Percentiles rank a stretch among this genome's conserved stretches.
These are phyloP conservation scores for Oryza glumipatula DNA, from an alignment of 176 grass and related monocot genomes.

Conservation along the genomic window DNA sequence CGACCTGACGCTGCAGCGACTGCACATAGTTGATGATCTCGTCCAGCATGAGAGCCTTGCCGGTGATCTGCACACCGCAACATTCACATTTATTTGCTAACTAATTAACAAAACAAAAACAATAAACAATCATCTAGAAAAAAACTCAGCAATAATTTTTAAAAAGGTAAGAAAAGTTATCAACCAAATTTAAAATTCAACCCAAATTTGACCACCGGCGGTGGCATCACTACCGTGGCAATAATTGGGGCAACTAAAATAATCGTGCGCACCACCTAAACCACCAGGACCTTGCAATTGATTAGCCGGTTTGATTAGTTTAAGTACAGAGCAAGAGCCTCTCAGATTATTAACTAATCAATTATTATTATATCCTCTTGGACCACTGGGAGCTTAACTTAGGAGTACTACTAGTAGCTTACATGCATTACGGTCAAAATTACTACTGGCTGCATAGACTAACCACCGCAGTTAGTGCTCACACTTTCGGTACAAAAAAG, in stretches of 20 bases:
- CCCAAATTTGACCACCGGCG: conserved; percentile 30
- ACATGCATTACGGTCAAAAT: conserved; percentile 21
- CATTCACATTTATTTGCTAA: background rate
- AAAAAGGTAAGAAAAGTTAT: background rate
- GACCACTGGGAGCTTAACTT: conserved; percentile 21
- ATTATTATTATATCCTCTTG: background rate
- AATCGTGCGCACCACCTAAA: conserved; percentile 32
- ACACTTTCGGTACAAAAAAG: conserved; percentile 16
- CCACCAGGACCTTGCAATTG: conserved; percentile 10
- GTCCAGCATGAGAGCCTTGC: conserved; percentile 79
- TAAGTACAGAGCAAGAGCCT: conserved; percentile 1
- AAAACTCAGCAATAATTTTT: background rate
- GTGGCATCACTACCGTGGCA: conserved; percentile 2
- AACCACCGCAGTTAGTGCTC: background rate
- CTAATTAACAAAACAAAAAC: background rate
- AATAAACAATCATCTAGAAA: background rate
- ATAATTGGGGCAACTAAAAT: conserved; percentile 41
- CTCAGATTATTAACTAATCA: conserved; percentile 21
- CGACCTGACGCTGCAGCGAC: conserved; percentile 76
- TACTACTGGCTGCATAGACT: background rate
- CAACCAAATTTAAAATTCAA: background rate
- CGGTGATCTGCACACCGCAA: conserved; percentile 55
- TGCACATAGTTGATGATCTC: conserved; percentile 88
- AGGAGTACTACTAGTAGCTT: no score
- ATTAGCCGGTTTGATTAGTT: conserved; percentile 28